Conservation (phyloP, 202 grass and related monocot species). For the Setaria italica region DNA sequence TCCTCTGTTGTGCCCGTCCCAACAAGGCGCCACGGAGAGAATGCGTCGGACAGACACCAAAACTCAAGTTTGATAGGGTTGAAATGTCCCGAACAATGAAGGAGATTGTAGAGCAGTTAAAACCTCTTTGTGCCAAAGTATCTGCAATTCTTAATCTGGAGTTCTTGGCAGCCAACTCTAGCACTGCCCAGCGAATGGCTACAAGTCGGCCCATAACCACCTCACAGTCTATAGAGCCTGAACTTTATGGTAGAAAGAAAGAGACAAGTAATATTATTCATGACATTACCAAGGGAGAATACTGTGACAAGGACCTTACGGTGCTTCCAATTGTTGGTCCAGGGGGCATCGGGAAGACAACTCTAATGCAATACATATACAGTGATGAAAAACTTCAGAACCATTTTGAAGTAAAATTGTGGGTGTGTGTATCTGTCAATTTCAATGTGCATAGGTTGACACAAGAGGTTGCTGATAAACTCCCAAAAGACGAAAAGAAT, state of each 20-base stretch:
- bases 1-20: not conserved
- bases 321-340: conserved; percentile 36
- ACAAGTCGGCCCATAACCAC: not conserved
- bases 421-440: not conserved
- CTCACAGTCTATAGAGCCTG: not conserved
- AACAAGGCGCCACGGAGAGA: not conserved
- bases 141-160: conserved; percentile 31
- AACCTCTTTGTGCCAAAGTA: not conserved
- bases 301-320: not conserved
- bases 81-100: not conserved
- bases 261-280: not conserved
- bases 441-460: not conserved
- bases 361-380: conserved; percentile 45
- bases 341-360: conserved; percentile 51
- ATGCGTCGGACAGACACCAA: not conserved
- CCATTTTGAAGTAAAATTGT: not conserved
- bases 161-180: not conserved
- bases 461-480: not conserved
- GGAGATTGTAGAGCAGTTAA: not conserved
- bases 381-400: not conserved
- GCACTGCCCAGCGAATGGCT: not conserved
- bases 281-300: not conserved
- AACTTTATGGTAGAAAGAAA: conserved; percentile 2
- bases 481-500: not conserved
- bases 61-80: not conserved